phyloP scores from a whole-genome alignment of 2,329 filamentous ascomycete species.

The Sarocladiaceae sp. region DNA sequence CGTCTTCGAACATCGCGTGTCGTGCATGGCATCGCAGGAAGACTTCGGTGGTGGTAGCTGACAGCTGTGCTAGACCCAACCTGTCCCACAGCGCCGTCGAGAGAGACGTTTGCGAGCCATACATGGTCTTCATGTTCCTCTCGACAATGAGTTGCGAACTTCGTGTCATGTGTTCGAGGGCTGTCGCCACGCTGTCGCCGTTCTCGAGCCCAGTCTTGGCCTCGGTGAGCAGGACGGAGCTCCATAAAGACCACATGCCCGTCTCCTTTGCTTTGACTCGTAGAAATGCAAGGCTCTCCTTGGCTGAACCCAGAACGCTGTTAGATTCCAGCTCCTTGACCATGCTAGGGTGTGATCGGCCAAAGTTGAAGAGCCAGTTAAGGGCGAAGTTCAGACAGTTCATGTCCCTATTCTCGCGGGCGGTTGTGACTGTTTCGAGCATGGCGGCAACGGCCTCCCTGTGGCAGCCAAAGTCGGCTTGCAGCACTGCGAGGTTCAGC shows the following conservation, averaged over 20 bases:
- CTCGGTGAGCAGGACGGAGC: conserved; percentile 77
- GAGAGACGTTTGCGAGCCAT: conserved; percentile 68
- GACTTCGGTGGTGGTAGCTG: conserved; percentile 60
- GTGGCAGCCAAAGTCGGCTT: conserved; percentile 91
- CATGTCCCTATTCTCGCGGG: conserved; percentile 87
- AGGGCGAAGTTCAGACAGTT: conserved; percentile 90
- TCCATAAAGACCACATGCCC: conserved; percentile 79
- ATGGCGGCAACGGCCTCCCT: conserved; percentile 88
- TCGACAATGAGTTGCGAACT: conserved; percentile 77
- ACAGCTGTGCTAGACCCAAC: conserved; percentile 55
- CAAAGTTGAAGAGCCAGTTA: conserved; percentile 93
- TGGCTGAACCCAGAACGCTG: conserved; percentile 69
- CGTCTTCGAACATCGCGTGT: conserved; percentile 62
- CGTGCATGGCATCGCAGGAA: conserved; percentile 67
- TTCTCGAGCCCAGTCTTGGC: conserved; percentile 71
- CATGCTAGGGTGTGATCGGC: conserved; percentile 74
- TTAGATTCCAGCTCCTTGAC: conserved; percentile 63
- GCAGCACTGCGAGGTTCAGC: conserved; percentile 85
- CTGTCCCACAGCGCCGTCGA: conserved; percentile 69
- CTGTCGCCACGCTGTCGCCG: conserved; percentile 56
- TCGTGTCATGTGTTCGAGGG: conserved; percentile 74
- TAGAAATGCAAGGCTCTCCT: conserved; percentile 76
- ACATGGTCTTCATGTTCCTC: conserved; percentile 64
- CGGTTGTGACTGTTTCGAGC: conserved; percentile 91
- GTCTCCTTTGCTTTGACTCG: conserved; percentile 80